phyloP scores from a whole-genome alignment of 2,329 filamentous ascomycete species.

The Claviceps capensis region DNA sequence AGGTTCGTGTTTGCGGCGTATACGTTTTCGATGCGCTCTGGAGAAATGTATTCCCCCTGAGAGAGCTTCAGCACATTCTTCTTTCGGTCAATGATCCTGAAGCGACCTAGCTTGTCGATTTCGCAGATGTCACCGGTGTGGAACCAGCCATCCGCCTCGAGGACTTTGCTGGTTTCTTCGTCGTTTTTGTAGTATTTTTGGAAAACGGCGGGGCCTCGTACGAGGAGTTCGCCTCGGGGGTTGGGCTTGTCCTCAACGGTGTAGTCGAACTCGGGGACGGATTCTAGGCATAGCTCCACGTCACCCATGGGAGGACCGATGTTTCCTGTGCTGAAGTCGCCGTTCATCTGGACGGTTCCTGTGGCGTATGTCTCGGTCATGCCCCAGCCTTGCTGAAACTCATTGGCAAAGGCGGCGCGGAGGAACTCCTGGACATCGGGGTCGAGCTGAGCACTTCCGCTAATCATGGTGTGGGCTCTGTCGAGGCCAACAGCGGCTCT shows the following conservation, averaged over 20 bases:
- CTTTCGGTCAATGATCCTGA: conserved; percentile 88
- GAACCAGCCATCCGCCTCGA: conserved; percentile 92
- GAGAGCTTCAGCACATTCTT: conserved; percentile 99
- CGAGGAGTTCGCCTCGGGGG: conserved; percentile 77
- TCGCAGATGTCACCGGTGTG: conserved; percentile 84
- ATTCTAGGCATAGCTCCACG: conserved; percentile 66
- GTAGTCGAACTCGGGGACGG: conserved; percentile 92
- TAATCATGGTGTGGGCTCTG: conserved; percentile 58
- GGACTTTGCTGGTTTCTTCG: conserved; percentile 69
- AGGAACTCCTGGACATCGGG: conserved; percentile 81
- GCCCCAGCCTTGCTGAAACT: conserved; percentile 79
- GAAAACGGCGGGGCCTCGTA: conserved; percentile 73
- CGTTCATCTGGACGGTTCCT: conserved; percentile 51
- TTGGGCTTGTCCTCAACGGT: conserved; percentile 73
- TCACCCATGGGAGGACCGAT: conserved; percentile 60
- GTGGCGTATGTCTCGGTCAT: conserved; percentile 87
- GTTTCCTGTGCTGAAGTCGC: conserved; percentile 66
- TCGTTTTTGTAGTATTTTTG: conserved; percentile 80
- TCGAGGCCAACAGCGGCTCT: conserved; percentile 71
- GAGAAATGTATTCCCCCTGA: conserved; percentile 95
- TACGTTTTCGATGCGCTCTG: conserved; percentile 92
- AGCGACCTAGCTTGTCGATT: conserved; percentile 72
- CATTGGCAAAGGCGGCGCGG: conserved; percentile 64
- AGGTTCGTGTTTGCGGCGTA: conserved; percentile 71
- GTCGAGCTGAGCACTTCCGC: conserved; percentile 82